Base-by-base conservation (phyloP, 2,329 filamentous ascomycete genomes). In the Triangularia verruculosa region DNA sequence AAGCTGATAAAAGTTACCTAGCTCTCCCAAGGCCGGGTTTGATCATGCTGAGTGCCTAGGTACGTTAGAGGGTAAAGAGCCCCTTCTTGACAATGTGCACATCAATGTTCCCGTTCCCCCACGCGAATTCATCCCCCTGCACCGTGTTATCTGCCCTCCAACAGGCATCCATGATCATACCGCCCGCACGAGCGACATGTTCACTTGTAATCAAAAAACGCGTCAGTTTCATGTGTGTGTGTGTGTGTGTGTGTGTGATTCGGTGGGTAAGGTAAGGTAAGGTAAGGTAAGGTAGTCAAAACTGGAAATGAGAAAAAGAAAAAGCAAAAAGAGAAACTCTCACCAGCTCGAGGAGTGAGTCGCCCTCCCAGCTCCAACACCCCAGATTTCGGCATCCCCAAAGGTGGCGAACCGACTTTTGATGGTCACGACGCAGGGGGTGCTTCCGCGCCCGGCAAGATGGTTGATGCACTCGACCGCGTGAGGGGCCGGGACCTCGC, bases 61-160 rank as follows among this genome's bases (percentile, higher is more conserved):
- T 4, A 28, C 27, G 4, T 28, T n/a, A n/a, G n/a, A n/a, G n/a
- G n/a, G n/a, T n/a, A n/a, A n/a, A n/a, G n/a, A n/a, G n/a, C 27
- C 27, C 27, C 27, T 28, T 28, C 27, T 28, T 28, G 27, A 28
- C 11, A 55, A 55, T 55, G 25, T 55, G 53, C 9, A 55, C 53
- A 27, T 7, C 24, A n/a, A 55, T 55, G 27, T 55, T 55, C 25
- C 53, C 53, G 12, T 55, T 55, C 7, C 53, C 53, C 53, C 53
- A 55, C 6, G 53, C 53, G 6, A 13, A 3, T 12, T 55, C 53
- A 28, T 28, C 25, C 2, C 53, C 53, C 53, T 55, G 53, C 6
- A 55, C 53, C 17, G 53, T 55, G 17, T 55, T 55, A 55, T 55
- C 53, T 11, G 53, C 53, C 25, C 53, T 55, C 53, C 53, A 55